phyloP scores from a whole-genome alignment of 2,329 filamentous ascomycete genomes.

The Neofusicoccum cordaticola region DNA sequence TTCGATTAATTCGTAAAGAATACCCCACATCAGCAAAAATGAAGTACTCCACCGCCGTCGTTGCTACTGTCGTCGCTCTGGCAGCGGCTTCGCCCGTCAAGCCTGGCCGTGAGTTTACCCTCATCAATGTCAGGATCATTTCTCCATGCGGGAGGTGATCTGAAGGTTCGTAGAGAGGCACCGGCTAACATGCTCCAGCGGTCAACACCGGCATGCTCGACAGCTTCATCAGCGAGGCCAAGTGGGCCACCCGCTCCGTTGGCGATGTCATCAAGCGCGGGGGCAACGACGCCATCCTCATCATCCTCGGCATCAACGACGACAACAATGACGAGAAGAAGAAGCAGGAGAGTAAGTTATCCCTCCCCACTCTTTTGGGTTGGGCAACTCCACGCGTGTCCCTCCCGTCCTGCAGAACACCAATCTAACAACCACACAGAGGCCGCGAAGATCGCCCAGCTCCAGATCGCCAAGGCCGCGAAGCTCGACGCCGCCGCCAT shows the following conservation, averaged over 20 bases:
- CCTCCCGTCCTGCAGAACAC: background rate
- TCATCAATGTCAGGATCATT: background rate
- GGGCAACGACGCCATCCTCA: background rate
- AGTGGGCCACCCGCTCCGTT: background rate
- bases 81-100: constrained; percentile 25
- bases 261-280: background rate
- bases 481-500: constrained; percentile 4
- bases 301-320: constrained; percentile 5
- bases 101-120: constrained; percentile 23
- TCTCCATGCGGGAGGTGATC: too few species aligned
- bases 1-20: background rate
- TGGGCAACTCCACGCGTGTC: background rate
- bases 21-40: constrained; percentile 18
- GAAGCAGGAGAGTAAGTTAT: background rate
- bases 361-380: background rate
- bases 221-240: background rate
- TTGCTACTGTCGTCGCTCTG: constrained; percentile 25
- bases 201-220: background rate
- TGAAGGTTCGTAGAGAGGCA: background rate
- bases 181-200: background rate
- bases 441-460: background rate
- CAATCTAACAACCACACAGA: background rate
- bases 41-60: constrained; percentile 25
- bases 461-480: background rate
- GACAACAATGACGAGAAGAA: background rate